Percentiles rank a stretch among this genome's conserved stretches.
Evolutionary conservation across 1,284 basidiomycete species (phyloP).

Genomic region (Dichomitus squalens): DNA sequence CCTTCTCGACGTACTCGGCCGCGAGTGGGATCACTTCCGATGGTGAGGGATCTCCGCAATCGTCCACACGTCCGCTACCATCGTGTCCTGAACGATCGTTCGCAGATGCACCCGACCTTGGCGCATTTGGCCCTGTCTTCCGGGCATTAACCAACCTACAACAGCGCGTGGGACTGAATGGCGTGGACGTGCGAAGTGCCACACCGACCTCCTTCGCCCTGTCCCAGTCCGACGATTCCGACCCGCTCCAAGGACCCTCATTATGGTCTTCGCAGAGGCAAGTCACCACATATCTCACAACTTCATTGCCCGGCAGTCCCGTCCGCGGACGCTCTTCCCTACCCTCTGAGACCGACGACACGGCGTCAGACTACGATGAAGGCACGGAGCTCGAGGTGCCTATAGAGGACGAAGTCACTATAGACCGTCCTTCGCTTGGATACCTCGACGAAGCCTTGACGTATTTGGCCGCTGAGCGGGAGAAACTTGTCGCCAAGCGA

Average conservation of each 20-base stretch:
- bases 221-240: constrained; percentile 46
- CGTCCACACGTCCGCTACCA: constrained; percentile 2
- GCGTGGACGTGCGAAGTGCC: constrained; percentile 22
- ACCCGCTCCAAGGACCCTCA: constrained; percentile 51
- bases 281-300: constrained; percentile 59
- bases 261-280: constrained; percentile 63
- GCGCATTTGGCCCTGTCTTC: constrained; percentile 72
- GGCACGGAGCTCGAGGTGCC: constrained; percentile 25
- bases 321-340: constrained; percentile 30
- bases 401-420: constrained; percentile 28
- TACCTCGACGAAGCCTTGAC: constrained; percentile 63
- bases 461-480: constrained; percentile 69
- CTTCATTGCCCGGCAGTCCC: constrained; percentile 31
- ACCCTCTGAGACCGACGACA: constrained; percentile 31
- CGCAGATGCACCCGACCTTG: constrained; percentile 74
- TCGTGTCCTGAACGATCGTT: background rate
- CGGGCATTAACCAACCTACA: constrained; percentile 65
- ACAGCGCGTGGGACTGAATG: constrained; percentile 31
- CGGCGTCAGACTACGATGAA: constrained; percentile 33
- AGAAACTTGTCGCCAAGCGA: constrained; percentile 46
- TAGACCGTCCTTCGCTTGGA: constrained; percentile 57
- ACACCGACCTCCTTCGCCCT: constrained; percentile 35
- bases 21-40: constrained; percentile 71
- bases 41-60: constrained; percentile 41
- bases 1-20: constrained; percentile 50